Evolutionary conservation across 805 yeast genomes (phyloP).

Genomic region (Yamadazyma sp.): DNA sequence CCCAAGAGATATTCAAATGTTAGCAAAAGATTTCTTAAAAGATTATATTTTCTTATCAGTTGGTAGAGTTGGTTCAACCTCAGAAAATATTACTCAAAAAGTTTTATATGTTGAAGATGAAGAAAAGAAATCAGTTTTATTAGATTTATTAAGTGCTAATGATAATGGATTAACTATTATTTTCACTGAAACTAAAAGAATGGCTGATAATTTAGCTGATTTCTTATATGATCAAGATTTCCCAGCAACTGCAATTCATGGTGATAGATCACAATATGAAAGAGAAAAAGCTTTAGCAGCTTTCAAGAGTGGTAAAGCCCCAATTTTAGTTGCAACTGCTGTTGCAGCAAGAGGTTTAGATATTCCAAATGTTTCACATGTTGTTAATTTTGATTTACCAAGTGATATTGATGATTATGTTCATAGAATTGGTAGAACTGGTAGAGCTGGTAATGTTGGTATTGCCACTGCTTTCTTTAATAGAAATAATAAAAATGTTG

Average conservation of each 20-base stretch:
- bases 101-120: slow-evolving; percentile 90
- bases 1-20: slow-evolving; percentile 95
- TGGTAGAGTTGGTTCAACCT: slow-evolving; percentile 99
- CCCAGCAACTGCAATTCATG: slow-evolving; percentile 98
- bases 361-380: slow-evolving; percentile 98
- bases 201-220: slow-evolving; percentile 95
- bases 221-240: slow-evolving; percentile 83
- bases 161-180: slow-evolving; percentile 86
- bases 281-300: slow-evolving; percentile 96
- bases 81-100: slow-evolving; percentile 96
- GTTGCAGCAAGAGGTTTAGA: slow-evolving; percentile 99
- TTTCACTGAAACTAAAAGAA: slow-evolving; percentile 97
- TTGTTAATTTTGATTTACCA: slow-evolving; percentile 95
- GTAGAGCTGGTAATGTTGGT: slow-evolving; percentile 99
- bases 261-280: slow-evolving; percentile 97
- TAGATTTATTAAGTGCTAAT: slow-evolving; percentile 73
- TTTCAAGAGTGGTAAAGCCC: slow-evolving; percentile 89
- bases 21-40: slow-evolving; percentile 95
- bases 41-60: slow-evolving; percentile 95
- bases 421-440: slow-evolving; percentile 99
- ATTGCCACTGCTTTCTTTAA: slow-evolving; percentile 97
- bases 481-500: slow-evolving; percentile 89
- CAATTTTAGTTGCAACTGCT: slow-evolving; percentile 97
- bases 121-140: slow-evolving; percentile 86
- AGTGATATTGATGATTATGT: slow-evolving; percentile 97